Evolutionary conservation across 306 rosid genomes (phyloP).

Genomic region (Geum urbanum): DNA sequence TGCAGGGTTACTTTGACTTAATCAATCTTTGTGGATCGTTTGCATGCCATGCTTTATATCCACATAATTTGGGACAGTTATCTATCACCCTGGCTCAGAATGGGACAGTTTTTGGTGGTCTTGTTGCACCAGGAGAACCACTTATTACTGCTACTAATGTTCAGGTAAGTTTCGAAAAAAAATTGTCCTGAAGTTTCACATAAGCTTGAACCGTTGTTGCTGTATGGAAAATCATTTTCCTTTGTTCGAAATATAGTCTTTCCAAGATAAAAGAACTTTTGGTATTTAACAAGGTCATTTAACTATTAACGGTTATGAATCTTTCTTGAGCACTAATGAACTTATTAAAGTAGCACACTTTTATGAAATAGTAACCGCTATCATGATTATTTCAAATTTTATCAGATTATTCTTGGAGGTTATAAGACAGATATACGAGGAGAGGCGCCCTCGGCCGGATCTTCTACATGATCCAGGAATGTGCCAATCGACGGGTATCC

Average conservation of each 20-base stretch:
- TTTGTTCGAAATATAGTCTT: not conserved
- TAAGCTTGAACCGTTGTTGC: no score
- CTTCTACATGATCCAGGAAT: no score
- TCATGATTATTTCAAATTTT: slow-evolving; percentile 4
- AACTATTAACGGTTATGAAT: no score
- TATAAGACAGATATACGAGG: slow-evolving; percentile 33
- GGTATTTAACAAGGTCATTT: not conserved
- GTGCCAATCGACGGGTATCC: no score
- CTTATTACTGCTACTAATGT: slow-evolving; percentile 51
- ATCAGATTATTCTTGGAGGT: slow-evolving; percentile 40
- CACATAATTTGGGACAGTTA: slow-evolving; percentile 16
- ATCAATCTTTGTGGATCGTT: slow-evolving; percentile 41
- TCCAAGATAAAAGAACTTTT: not conserved
- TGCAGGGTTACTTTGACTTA: slow-evolving; percentile 60
- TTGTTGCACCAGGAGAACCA: slow-evolving; percentile 20
- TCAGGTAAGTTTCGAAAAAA: slow-evolving; percentile 32
- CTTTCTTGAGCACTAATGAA: no score
- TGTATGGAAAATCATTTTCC: no score
- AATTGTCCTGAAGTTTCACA: no score
- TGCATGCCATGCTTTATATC: not conserved
- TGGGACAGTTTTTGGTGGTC: slow-evolving; percentile 49
- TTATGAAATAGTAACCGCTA: not conserved
- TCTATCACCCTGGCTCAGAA: slow-evolving; percentile 35
- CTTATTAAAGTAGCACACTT: not conserved
- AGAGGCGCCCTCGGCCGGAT: not conserved